Evolutionary conservation across 768 basidiomycete genomes (phyloP).

Genomic region (Gymnopilus junonius): DNA sequence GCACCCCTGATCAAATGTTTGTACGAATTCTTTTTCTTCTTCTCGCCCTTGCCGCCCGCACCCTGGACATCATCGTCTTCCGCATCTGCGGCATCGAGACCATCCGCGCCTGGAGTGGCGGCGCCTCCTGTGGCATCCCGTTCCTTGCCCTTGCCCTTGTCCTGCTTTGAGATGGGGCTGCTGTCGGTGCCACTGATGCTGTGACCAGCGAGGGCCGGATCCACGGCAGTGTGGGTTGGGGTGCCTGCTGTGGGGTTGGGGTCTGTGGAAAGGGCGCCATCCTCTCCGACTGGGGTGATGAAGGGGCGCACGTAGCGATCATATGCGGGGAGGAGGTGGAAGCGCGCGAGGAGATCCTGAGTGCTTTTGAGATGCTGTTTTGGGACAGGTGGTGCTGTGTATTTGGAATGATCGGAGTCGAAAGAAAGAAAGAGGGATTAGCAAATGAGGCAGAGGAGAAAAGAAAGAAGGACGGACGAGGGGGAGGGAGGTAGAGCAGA

Average conservation of each 20-base stretch:
- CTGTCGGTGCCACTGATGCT: constrained; percentile 15
- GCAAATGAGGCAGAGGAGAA: neutral
- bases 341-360: constrained; percentile 77
- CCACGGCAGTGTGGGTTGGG: neutral
- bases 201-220: constrained; percentile 19
- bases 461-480: constrained; percentile 35
- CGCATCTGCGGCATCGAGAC: constrained; percentile 40
- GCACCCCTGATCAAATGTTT: constrained; percentile 77
- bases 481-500: constrained; percentile 44
- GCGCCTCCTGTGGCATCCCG: constrained; percentile 22
- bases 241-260: constrained; percentile 4
- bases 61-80: constrained; percentile 59
- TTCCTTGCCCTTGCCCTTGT: constrained; percentile 57
- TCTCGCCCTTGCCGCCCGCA: constrained; percentile 52
- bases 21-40: constrained; percentile 81
- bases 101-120: constrained; percentile 35
- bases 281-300: constrained; percentile 26
- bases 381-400: constrained; percentile 42
- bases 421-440: neutral
- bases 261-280: constrained; percentile 7
- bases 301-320: constrained; percentile 78
- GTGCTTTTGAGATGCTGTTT: constrained; percentile 68
- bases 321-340: constrained; percentile 74
- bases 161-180: constrained; percentile 27
- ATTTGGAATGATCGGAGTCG: neutral